These are phyloP conservation scores for Salix udensis DNA, from an alignment of 345 rosid genomes.

Conservation along the genomic window DNA sequence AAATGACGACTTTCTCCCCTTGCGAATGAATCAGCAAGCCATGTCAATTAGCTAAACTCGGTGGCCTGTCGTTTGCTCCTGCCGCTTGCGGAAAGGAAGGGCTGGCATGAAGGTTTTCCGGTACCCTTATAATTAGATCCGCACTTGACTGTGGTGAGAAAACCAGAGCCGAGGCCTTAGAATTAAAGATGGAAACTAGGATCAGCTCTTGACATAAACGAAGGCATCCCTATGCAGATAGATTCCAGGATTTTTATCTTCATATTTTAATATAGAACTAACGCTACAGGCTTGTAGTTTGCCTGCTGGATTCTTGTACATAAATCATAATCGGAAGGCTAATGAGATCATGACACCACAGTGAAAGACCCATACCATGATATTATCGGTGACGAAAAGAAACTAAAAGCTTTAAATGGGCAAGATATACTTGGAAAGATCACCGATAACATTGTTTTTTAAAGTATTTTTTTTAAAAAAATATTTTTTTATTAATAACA, in stretches of 20 bases:
- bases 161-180: not conserved
- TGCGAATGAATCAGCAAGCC: not conserved
- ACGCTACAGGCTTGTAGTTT: not conserved
- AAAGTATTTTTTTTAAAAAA: no score
- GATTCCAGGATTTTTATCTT: not conserved
- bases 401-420: not conserved
- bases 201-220: not conserved
- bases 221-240: not conserved
- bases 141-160: not conserved
- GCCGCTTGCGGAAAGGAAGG: not conserved
- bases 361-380: not conserved
- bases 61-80: no score
- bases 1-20: conserved; percentile 2
- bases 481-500: no score
- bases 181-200: not conserved
- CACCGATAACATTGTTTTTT: no score
- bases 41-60: no score
- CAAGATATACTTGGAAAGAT: no score
- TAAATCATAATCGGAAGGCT: not conserved
- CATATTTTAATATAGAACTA: no score
- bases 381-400: not conserved
- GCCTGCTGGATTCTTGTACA: not conserved
- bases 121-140: not conserved
- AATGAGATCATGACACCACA: not conserved
- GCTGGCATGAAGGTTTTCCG: not conserved